phyloP scores from a whole-genome alignment of 352 stramenopile species.

The Pythium sp. region DNA sequence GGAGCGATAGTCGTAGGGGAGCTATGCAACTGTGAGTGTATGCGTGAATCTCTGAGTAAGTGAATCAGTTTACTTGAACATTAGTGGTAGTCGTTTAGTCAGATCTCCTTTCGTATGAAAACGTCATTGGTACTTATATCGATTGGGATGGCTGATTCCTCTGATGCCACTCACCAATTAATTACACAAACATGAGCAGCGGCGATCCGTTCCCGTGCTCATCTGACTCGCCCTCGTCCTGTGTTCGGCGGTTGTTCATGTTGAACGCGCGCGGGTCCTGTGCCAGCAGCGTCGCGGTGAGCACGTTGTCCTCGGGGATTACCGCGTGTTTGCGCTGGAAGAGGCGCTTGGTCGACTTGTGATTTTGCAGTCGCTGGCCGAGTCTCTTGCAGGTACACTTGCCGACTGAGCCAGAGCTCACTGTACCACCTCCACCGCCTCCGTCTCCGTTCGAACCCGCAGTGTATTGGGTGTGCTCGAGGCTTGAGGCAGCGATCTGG shows the following conservation, averaged over 20 bases:
- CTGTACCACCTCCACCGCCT: not conserved
- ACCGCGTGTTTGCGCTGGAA: constrained; percentile 2
- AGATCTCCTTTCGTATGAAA: too few species aligned
- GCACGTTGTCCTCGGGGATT: constrained; percentile 6
- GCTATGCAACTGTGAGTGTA: too few species aligned
- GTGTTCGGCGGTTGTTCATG: not conserved
- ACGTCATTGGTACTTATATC: too few species aligned
- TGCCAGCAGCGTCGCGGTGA: constrained; percentile 7
- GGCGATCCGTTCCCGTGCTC: not conserved
- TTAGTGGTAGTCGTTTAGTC: too few species aligned
- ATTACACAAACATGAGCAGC: not conserved
- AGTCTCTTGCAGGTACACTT: not conserved
- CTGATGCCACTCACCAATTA: too few species aligned
- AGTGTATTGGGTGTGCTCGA: not conserved
- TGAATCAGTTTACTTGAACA: too few species aligned
- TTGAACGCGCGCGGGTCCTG: not conserved
- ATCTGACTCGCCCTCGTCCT: not conserved
- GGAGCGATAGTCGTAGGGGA: too few species aligned
- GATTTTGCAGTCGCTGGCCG: constrained; percentile 2
- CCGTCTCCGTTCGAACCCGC: not conserved
- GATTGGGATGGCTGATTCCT: too few species aligned
- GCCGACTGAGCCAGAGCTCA: not conserved
- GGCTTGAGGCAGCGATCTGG: not conserved
- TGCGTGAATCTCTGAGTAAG: too few species aligned
- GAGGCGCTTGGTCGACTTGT: constrained; percentile 4